Conservation (phyloP, 2,329 filamentous ascomycete genomes). For the Colletotrichum sp. region DNA sequence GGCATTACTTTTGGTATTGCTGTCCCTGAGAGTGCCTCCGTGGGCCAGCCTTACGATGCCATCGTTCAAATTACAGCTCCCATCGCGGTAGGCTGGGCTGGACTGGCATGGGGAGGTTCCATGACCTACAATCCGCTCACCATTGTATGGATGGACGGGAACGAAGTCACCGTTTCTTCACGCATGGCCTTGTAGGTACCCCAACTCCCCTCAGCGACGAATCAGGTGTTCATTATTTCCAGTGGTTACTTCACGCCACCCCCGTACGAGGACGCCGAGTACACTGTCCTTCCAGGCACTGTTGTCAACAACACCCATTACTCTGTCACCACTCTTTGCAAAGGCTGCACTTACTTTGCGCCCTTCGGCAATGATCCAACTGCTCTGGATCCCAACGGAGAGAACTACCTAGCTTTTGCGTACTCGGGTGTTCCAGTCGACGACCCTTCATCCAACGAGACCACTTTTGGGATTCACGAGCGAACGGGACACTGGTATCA, state of each 20-base stretch:
- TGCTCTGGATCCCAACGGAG: constrained; percentile 39
- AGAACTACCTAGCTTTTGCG: constrained; percentile 45
- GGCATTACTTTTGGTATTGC: constrained; percentile 37
- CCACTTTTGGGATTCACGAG: constrained; percentile 47
- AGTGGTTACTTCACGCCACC: constrained; percentile 40
- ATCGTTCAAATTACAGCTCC: constrained; percentile 48
- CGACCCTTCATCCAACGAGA: constrained; percentile 36
- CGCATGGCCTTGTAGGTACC: constrained; percentile 39
- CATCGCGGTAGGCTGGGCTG: constrained; percentile 44
- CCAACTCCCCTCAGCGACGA: not conserved
- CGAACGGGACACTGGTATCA: constrained; percentile 45
- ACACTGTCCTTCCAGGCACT: constrained; percentile 39
- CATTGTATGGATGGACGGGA: constrained; percentile 46
- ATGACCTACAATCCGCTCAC: constrained; percentile 50
- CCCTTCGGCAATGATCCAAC: constrained; percentile 43
- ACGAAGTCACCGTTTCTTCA: constrained; percentile 37
- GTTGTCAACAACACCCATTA: constrained; percentile 36
- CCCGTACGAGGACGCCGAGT: constrained; percentile 33
- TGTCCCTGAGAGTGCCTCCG: constrained; percentile 34
- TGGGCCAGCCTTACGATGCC: constrained; percentile 37
- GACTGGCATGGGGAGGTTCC: constrained; percentile 47
- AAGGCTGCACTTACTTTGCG: constrained; percentile 46
- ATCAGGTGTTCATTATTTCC: not conserved
- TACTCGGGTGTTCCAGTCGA: constrained; percentile 41
- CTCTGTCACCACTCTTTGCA: constrained; percentile 38